Evolutionary conservation across 768 basidiomycete genomes (phyloP).

Genomic region (Hydnomerulius pinastri): DNA sequence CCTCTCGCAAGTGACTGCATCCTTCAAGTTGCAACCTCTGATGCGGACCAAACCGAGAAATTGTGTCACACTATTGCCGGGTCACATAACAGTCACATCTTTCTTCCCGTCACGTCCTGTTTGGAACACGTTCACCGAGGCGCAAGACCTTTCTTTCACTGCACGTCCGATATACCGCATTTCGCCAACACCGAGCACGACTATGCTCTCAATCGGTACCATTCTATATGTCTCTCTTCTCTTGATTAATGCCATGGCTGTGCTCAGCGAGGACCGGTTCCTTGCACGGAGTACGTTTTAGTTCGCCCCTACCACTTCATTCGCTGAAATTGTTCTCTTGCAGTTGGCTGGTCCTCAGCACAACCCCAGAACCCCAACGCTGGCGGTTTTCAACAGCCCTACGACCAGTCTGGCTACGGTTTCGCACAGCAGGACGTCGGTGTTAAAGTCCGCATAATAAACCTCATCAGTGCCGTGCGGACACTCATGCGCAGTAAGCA

Average conservation of each 20-base stretch:
- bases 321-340: slow-evolving; percentile 18
- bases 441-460: slow-evolving; percentile 84
- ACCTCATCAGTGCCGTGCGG: slow-evolving; percentile 92
- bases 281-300: slow-evolving; percentile 78
- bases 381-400: slow-evolving; percentile 65
- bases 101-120: slow-evolving; percentile 21
- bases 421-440: slow-evolving; percentile 59
- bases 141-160: too few relatives aligned
- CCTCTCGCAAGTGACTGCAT: slow-evolving; percentile 31
- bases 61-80: slow-evolving; percentile 12
- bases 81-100: slow-evolving; percentile 24
- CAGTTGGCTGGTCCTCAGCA: slow-evolving; percentile 89
- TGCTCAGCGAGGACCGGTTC: slow-evolving; percentile 95
- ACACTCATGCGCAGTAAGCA: slow-evolving; percentile 96
- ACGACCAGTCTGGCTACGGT: slow-evolving; percentile 65
- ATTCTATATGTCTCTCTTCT: slow-evolving; percentile 87
- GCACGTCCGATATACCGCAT: slow-evolving; percentile 3
- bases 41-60: slow-evolving; percentile 11
- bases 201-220: slow-evolving; percentile 63
- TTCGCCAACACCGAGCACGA: slow-evolving; percentile 20
- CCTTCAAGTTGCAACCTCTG: slow-evolving; percentile 9
- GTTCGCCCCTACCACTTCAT: slow-evolving; percentile 1
- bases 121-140: slow-evolving; percentile 22
- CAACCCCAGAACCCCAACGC: slow-evolving; percentile 57
- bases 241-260: slow-evolving; percentile 91